Evolutionary conservation across 257 asterid species (phyloP).

Genomic region (Rhazya stricta): DNA sequence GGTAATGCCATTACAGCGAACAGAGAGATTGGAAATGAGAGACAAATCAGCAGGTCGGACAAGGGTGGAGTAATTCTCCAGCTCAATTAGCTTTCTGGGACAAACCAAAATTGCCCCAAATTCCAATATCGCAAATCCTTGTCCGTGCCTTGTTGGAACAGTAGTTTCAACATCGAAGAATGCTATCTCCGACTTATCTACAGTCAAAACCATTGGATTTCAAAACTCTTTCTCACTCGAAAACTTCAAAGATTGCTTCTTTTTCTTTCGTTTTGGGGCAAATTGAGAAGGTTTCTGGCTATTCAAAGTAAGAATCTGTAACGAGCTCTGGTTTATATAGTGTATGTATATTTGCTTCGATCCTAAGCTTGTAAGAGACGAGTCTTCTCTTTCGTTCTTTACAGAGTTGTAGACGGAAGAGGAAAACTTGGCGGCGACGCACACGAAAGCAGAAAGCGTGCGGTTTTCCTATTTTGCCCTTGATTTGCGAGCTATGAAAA

Average conservation of each 20-base stretch:
- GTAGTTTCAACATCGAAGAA: conserved; percentile 95
- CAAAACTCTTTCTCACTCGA: background rate
- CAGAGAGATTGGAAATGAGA: conserved; percentile 63
- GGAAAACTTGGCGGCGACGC: conserved; percentile 25
- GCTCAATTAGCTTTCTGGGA: conserved; percentile 89
- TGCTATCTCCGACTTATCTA: conserved; percentile 67
- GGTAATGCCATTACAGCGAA: conserved; percentile 74
- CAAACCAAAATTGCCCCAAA: conserved; percentile 91
- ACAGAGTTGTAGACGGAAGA: background rate
- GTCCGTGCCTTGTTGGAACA: conserved; percentile 69
- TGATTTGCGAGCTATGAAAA: background rate
- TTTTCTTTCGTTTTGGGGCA: background rate
- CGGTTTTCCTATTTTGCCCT: conserved; percentile 20
- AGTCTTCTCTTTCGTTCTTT: conserved; percentile 2
- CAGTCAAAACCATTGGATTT: conserved; percentile 23
- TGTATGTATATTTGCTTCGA: background rate
- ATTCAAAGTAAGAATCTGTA: background rate
- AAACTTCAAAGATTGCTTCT: background rate
- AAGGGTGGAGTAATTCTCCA: conserved; percentile 62
- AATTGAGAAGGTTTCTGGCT: background rate
- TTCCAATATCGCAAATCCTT: conserved; percentile 65
- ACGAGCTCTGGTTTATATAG: background rate
- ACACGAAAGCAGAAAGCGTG: conserved; percentile 36
- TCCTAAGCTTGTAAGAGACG: conserved; percentile 24
- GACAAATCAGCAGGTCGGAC: conserved; percentile 67